Evolutionary conservation across 2,329 filamentous ascomycete genomes (phyloP), one percentile per base, ranked within the genome.

Genomic region (Xylariaceae sp.): DNA sequence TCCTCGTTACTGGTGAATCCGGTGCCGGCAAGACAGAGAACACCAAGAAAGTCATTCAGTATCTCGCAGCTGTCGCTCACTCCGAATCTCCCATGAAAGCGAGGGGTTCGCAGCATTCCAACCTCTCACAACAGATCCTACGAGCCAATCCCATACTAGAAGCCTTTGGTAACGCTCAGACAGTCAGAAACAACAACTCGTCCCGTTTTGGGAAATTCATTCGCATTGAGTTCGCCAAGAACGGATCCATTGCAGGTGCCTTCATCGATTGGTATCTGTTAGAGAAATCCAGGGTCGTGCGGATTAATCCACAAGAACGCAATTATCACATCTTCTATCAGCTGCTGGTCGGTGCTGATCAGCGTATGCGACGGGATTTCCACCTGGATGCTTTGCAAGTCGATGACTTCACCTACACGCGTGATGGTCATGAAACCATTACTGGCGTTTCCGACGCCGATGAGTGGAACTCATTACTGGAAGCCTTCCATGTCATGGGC

Each of bases 261-360:
- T 96, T 90, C 71, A 97, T 99, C 58, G 91, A 99, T 67, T 99
- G 94, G 94, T 99, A 97, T 69, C 77, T 99, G 1, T 75, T 99
- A 12, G 94, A 99, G 66, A 99, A 99, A 70, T 99, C 94, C n/a
- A 83, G 94, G 60, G 94, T 99, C 7, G 92, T 99, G 17, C 86
- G 85, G 39, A 82, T 96, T 53, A 96, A 95, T 63, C 66, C 81
- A 1, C 87, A 90, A 49, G 94, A 99, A 72, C 84, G 94, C 47
- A 99, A 95, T 63, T 99, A 99, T 66, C 94, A 99, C 67, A 78
- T 99, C 48, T 99, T 99, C 68, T 99, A 99, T 65, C 95, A 99
- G 69, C 78, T 99, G 14, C 75, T 99, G 4, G 88, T 87, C 58
- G 94, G 95, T 19, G 90, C 91, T 0, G 86, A 90, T 62, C 69